Base-by-base conservation (phyloP, 1,284 basidiomycete species). In the Psilocybe mexicana region DNA sequence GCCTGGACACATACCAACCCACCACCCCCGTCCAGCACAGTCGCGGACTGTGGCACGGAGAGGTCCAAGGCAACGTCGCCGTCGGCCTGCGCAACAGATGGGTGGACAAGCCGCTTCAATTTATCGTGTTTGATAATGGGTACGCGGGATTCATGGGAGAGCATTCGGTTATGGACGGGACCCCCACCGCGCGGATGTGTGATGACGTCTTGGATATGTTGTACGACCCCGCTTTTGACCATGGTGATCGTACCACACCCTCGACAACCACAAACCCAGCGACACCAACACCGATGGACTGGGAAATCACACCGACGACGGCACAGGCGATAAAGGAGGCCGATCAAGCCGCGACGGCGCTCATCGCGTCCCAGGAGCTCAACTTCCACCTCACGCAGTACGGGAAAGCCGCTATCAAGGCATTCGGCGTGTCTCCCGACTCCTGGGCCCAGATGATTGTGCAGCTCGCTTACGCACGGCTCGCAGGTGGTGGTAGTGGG, bases 391-490 rank as follows among this genome's bases (percentile, higher is more conserved):
- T 83, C 55, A 94, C 92, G 11, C 71, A 77, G 2, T 96, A 96
- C 67, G 94, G 94, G 24, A 96, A 96, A 74, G 83, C 82, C 36
- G 85, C 85, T n/a, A 91, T 96, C 77, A 96, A 96, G 79, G 75
- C 80, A 52, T 93, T 91, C 68, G 87, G 90, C 48, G 85, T 91
- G 25, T 90, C 90, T 23, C 94, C 94, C 1, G 94, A 96, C 69
- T 90, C 90, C n/a, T 96, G 93, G 93, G 86, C 90, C 30, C 94
- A 96, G 76, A 88, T 96, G 84, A 75, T 91, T 63, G 80, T 96
- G 58, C 94, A 96, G 72, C 77, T 96, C 48, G 94, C 93, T 4
- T 94, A 93, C 70, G 84, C 78, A 61, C 82, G 92, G 6, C 78
- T 94, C 30, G 1, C 30, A 0, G 5, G 8, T 33, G 4, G 30